Evolutionary conservation across 495 filamentous ascomycete species (phyloP).

Genomic region (Talaromyces wortmannii): DNA sequence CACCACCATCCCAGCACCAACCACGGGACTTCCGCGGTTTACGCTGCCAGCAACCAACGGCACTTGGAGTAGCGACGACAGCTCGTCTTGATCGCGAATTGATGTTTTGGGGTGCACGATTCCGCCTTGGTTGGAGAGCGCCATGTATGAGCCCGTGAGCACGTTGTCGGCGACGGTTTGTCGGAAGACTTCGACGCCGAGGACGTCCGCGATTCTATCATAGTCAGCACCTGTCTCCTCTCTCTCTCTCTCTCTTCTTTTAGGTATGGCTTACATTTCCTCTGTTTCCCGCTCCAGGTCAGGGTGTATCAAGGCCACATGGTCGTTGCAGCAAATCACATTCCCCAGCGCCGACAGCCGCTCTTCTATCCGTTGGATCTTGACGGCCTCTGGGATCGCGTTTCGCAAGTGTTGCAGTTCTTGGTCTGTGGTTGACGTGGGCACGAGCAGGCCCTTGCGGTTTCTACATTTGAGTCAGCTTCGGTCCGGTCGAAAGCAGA

Average conservation of each 20-base stretch:
- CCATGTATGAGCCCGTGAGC: constrained; percentile 91
- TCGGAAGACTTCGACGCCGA: constrained; percentile 96
- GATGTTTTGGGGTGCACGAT: constrained; percentile 95
- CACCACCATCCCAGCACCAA: constrained; percentile 96
- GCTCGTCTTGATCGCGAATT: constrained; percentile 96
- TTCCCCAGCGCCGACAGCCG: constrained; percentile 92
- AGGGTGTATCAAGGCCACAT: constrained; percentile 94
- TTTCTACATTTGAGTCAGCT: constrained; percentile 48
- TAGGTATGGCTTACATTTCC: constrained; percentile 52
- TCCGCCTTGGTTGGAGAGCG: constrained; percentile 90
- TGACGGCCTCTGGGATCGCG: constrained; percentile 79
- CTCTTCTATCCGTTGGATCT: constrained; percentile 95
- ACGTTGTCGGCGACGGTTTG: constrained; percentile 98
- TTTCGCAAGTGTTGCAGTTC: constrained; percentile 96
- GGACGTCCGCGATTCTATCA: constrained; percentile 74
- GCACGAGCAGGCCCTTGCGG: constrained; percentile 91
- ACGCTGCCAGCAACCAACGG: constrained; percentile 90
- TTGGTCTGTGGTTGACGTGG: constrained; percentile 94
- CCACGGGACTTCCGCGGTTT: constrained; percentile 87
- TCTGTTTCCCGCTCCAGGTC: constrained; percentile 94
- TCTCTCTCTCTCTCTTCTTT: neutral
- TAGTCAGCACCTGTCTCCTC: neutral
- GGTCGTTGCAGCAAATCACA: constrained; percentile 93
- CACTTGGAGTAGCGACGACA: constrained; percentile 87
- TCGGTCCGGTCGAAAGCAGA: neutral